Evolutionary conservation across 2,329 filamentous ascomycete genomes (phyloP).

Genomic region (Paramyrothecium roridum): DNA sequence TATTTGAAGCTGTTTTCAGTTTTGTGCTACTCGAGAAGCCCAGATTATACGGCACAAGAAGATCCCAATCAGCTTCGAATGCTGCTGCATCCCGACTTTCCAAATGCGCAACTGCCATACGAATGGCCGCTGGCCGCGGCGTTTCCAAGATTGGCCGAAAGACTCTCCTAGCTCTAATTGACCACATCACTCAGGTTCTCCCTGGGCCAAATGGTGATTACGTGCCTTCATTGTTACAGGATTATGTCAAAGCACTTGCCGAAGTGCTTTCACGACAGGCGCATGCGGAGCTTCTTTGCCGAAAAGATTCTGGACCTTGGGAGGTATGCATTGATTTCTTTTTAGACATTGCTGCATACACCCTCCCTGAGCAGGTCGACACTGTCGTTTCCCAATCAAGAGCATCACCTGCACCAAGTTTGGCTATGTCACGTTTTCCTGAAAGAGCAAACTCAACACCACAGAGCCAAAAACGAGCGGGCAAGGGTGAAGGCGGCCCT

Average conservation of each 20-base stretch:
- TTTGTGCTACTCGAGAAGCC: slow-evolving; percentile 67
- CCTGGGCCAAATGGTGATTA: slow-evolving; percentile 58
- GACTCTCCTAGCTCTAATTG: slow-evolving; percentile 73
- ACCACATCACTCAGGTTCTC: slow-evolving; percentile 77
- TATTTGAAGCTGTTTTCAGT: slow-evolving; percentile 78
- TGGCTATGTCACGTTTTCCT: slow-evolving; percentile 21
- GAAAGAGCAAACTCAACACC: slow-evolving; percentile 23
- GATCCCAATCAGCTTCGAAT: slow-evolving; percentile 40
- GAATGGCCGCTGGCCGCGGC: slow-evolving; percentile 68
- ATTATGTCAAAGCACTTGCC: slow-evolving; percentile 76
- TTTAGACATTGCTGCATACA: slow-evolving; percentile 53
- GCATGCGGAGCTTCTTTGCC: slow-evolving; percentile 75
- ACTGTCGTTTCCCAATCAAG: slow-evolving; percentile 31
- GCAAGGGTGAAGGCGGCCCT: slow-evolving; percentile 25
- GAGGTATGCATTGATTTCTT: slow-evolving; percentile 68
- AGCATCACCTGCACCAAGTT: slow-evolving; percentile 43
- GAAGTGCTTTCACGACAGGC: slow-evolving; percentile 68
- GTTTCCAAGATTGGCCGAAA: slow-evolving; percentile 67
- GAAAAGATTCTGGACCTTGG: slow-evolving; percentile 60
- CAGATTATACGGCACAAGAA: slow-evolving; percentile 53
- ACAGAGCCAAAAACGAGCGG: slow-evolving; percentile 23
- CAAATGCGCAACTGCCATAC: slow-evolving; percentile 68
- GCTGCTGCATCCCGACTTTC: slow-evolving; percentile 56
- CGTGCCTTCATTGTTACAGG: slow-evolving; percentile 66
- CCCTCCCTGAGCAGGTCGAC: slow-evolving; percentile 38